Conservation (phyloP, 805 yeast species). For the Candida morakotiae region DNA sequence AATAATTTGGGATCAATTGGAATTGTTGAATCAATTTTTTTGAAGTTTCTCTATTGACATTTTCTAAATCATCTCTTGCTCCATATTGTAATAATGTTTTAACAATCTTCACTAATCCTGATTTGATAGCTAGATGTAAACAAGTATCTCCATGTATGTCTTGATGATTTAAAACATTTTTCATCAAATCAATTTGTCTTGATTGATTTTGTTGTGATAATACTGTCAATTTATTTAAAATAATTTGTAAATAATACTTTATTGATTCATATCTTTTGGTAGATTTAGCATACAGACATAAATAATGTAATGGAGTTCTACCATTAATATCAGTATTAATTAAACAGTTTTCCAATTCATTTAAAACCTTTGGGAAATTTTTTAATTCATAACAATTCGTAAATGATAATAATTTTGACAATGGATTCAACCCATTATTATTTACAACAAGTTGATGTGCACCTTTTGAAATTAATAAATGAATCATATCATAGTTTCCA, state of each 20-base stretch:
- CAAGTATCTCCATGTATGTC: conserved; percentile 86
- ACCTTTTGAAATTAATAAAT: conserved; percentile 69
- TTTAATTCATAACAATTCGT: conserved; percentile 82
- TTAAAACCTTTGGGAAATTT: conserved; percentile 75
- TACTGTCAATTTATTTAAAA: conserved; percentile 67
- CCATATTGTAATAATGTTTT: conserved; percentile 83
- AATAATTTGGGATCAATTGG: conserved; percentile 20
- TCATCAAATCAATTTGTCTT: conserved; percentile 58
- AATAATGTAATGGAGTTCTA: conserved; percentile 82
- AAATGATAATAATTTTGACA: conserved; percentile 79
- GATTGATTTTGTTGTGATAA: conserved; percentile 25
- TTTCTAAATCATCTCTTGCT: conserved; percentile 55
- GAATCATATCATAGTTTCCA: conserved; percentile 78
- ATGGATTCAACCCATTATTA: conserved; percentile 76
- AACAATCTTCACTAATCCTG: conserved; percentile 68
- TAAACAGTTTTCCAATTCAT: conserved; percentile 70
- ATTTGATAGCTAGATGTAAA: conserved; percentile 67
- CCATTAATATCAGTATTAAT: conserved; percentile 70
- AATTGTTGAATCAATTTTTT: conserved; percentile 39
- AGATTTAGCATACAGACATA: conserved; percentile 66
- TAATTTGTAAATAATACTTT: conserved; percentile 72
- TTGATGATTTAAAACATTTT: conserved; percentile 65
- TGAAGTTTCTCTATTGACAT: conserved; percentile 42
- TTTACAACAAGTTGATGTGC: conserved; percentile 57
- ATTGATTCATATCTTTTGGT: conserved; percentile 72